phyloP scores from a whole-genome alignment of 1,284 basidiomycete species.

The Melampsora abietis-canadensis region DNA sequence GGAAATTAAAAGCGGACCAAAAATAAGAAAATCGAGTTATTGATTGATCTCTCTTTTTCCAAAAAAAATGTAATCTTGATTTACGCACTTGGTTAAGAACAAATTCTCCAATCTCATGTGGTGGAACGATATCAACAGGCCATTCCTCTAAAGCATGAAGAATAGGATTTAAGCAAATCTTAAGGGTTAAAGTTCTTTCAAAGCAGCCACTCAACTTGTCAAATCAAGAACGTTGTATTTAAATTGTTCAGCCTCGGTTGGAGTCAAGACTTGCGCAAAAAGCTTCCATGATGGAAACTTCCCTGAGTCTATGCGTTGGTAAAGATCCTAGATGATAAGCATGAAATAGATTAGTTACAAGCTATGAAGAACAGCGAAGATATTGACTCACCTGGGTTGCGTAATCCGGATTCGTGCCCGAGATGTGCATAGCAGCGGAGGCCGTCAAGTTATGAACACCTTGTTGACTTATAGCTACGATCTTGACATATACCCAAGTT shows the following conservation, averaged over 20 bases:
- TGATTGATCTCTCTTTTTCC: no score
- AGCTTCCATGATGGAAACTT: constrained; percentile 76
- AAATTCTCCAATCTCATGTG: constrained; percentile 13
- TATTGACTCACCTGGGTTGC: constrained; percentile 52
- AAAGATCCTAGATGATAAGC: constrained; percentile 60
- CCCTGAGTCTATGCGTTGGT: constrained; percentile 72
- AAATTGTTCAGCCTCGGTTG: constrained; percentile 70
- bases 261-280: constrained; percentile 79
- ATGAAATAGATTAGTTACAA: no score
- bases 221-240: neutral
- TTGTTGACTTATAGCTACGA: constrained; percentile 45
- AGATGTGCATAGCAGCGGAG: constrained; percentile 60
- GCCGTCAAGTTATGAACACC: constrained; percentile 57
- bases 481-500: constrained; percentile 50
- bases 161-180: no score
- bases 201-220: neutral
- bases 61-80: no score
- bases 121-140: constrained; percentile 42
- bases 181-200: no score
- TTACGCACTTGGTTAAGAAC: constrained; percentile 11
- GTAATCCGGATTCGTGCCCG: constrained; percentile 77
- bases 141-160: constrained; percentile 54
- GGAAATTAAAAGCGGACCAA: neutral
- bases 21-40: no score
- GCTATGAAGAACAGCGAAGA: neutral